Evolutionary conservation across 2,329 filamentous ascomycete genomes (phyloP).

Genomic region (Neobulgaria alba): DNA sequence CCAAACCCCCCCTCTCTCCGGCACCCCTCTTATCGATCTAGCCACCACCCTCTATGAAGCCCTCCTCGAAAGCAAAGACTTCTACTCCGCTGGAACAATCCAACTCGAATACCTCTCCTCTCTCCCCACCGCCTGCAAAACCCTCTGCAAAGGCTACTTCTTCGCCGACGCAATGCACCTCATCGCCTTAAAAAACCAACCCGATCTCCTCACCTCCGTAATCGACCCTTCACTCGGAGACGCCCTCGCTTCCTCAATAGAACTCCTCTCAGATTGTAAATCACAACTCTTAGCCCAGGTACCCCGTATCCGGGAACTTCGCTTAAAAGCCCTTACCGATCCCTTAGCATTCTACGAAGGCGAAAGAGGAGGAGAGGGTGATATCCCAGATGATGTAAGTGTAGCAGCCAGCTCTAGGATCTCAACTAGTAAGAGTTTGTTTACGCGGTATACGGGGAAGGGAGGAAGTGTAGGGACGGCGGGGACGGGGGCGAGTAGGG

Average conservation of each 20-base stretch:
- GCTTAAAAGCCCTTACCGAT: constrained; percentile 71
- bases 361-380: constrained; percentile 51
- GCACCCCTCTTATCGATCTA: constrained; percentile 54
- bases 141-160: constrained; percentile 77
- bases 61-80: constrained; percentile 78
- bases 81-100: constrained; percentile 68
- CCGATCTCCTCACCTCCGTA: constrained; percentile 53
- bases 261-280: constrained; percentile 90
- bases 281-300: constrained; percentile 76
- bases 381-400: constrained; percentile 87
- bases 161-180: constrained; percentile 87
- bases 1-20: constrained; percentile 49
- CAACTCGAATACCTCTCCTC: constrained; percentile 74
- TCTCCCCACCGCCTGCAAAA: constrained; percentile 59
- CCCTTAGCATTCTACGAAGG: constrained; percentile 86
- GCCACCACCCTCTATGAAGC: constrained; percentile 70
- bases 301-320: constrained; percentile 74
- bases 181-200: constrained; percentile 48
- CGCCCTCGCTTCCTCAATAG: constrained; percentile 71
- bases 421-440: constrained; percentile 77
- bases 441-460: constrained; percentile 83
- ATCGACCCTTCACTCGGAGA: constrained; percentile 77
- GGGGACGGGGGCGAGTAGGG: constrained; percentile 64
- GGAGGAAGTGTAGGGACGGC: constrained; percentile 51
- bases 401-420: constrained; percentile 74